Evolutionary conservation across 805 yeast species (phyloP), one percentile per base, ranked within the genome.

Genomic region (Yamadazyma scolyti): DNA sequence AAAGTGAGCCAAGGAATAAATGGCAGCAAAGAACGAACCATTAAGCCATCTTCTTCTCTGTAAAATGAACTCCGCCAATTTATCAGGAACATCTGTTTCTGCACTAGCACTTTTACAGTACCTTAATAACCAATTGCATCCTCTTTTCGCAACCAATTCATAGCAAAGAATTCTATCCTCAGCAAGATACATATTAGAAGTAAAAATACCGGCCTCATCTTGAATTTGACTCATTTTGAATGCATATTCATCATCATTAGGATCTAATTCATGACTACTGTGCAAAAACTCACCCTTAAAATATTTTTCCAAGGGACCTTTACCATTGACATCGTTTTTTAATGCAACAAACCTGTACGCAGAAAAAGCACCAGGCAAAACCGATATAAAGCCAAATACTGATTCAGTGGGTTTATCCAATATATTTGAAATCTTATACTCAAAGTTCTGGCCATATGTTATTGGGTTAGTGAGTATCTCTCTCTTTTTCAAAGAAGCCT

Each of bases 31-130:
- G 47, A 78, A 78, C 2, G 83, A 77, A 26, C 84, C 84, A 48
- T 78, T 78, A 36, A 79, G 61, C 84, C 84, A 78, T 45, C 84
- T 66, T 49, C 84, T 67, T 41, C 84, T 67, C 52, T 78, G 84
- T 22, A 75, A 64, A 28, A 78, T 73, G 32, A 78, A 74, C 50
- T 78, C 84, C 4, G 79, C 75, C 33, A 79, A 58, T 4, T 65
- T 64, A 28, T 75, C 79, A 2, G 84, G 84, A 7, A 78, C 84
- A 57, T 78, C 84, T 3, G 84, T 78, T 43, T 77, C 83, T 2
- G 83, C 84, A 43, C 69, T 61, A 10, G 83, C 78, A 29, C 71
- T 68, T 47, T 76, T 76, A 47, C 79, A 77, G 48, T 78, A 78
- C 15, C 81, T 56, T 42, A 78, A 65, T 37, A 77, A 70, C 84